Evolutionary conservation across 2,329 filamentous ascomycete genomes (phyloP), one percentile per base, ranked within the genome.

Genomic region (Fonsecaea pugnacius): DNA sequence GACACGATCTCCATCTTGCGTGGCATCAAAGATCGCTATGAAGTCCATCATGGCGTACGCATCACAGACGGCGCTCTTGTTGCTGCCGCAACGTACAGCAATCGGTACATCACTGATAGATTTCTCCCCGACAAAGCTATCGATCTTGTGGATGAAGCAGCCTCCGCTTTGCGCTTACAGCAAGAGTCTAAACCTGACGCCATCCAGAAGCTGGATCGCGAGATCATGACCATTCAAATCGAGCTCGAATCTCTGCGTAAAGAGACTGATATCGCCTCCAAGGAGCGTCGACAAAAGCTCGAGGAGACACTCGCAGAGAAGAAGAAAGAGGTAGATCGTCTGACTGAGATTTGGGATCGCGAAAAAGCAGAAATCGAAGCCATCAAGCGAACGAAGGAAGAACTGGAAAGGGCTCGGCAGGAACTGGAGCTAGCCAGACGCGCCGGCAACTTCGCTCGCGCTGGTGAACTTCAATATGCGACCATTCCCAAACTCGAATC

Each of bases 81-180:
- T 14, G 92, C 95, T 1, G 94, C 95, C 2, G 93, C 94, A 1
- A 91, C 91, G 0, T 91, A 96, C 74, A 95, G 91, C 67, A 98
- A 98, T 73, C 90, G 95, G 58, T 99, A 98, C 76, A 95, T 99
- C 70, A 97, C 93, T 14, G 94, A 98, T 74, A 89, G 95, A 1
- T 98, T 96, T 77, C 82, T 98, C 0, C 95, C 95, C 0, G 95
- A 99, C 78, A 98, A 98, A 76, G 95, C 95, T 2, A 98, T 99
- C 68, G 95, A 98, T 75, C 78, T 98, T 16, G 95, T 99, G 76
- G 95, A 98, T 69, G 95, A 98, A 78, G 95, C 95, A 9, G 93
- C 94, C 1, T 96, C 91, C 65, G 92, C 92, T 24, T 81, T 98
- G 9, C 88, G 96, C 51, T 79, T 98, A 35, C 94, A 98, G 74